Base-by-base conservation (phyloP, 257 asterid genomes). In the Parsonsia alboflavescens region DNA sequence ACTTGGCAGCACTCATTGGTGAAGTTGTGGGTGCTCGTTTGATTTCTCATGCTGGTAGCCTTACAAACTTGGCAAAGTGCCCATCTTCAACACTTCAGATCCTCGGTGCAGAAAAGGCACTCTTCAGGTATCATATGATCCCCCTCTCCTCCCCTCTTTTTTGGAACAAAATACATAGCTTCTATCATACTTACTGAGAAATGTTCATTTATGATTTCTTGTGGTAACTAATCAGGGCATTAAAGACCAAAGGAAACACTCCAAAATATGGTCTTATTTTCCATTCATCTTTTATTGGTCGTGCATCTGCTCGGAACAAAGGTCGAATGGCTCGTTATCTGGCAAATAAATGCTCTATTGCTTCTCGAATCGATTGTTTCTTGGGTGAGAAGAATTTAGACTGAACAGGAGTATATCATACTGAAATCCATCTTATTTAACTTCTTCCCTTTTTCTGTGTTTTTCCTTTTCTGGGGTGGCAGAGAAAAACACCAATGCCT, bases 321-420 rank as follows among this genome's bases (percentile, higher is more conserved):
- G 99, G 97, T 48, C 91, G 99, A 59, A 94, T 94, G 93, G 99
- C 99, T 81, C 99, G 97, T 13, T 94, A 85, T 88, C 97, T 94
- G 70, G 97, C 99, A 33, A 92, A 94, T 84, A 94, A 94, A 86
- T 94, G 99, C 79, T 94, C 99, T n/a, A 94, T 94, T 84, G 99
- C 99, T 79, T 89, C 97, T 75, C 96, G 99, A 42, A 80, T 94
- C 1, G 99, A 94, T 80, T 94, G 99, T 80, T 94, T 90, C 90
- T 69, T 90, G 71, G 99, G 99, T 87, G 69, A 79, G 80, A 58
- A 33, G 19, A 17, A 48, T n/a, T 22, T 71, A 28, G 30, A 39
- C 17, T 26, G 9, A 53, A 42, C 26, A 17, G 21, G 65, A 16
- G 21, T 19, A 21, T 45, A 8, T 75, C 2, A 0, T 21, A 16